These are phyloP conservation scores for Tulasnella sp. DNA, from an alignment of 768 basidiomycete genomes.

Conservation along the genomic window DNA sequence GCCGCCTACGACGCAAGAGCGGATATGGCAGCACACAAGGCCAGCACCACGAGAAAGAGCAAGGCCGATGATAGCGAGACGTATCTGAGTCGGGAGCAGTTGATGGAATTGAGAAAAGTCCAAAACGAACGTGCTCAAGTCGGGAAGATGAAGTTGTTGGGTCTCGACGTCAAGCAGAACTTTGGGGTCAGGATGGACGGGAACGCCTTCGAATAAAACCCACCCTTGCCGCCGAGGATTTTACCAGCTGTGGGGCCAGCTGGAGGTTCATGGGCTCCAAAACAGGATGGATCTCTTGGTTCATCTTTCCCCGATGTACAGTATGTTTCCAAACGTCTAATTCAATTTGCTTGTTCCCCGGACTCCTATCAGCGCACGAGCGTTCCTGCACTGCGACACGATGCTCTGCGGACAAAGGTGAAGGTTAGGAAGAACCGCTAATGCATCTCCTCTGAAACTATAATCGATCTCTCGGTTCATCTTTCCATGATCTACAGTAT, in stretches of 20 bases:
- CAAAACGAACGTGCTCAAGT: slow-evolving; percentile 80
- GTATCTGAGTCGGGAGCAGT: slow-evolving; percentile 71
- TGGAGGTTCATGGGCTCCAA: background rate
- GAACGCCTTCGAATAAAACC: slow-evolving; percentile 11
- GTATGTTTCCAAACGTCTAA: background rate
- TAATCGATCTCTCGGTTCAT: too few relatives aligned
- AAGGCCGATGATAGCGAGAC: slow-evolving; percentile 54
- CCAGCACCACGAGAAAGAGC: slow-evolving; percentile 61
- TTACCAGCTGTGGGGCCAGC: background rate
- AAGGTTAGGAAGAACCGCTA: too few relatives aligned
- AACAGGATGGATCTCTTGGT: background rate
- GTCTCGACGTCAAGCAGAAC: slow-evolving; percentile 79
- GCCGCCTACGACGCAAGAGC: slow-evolving; percentile 76
- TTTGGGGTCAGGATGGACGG: slow-evolving; percentile 83
- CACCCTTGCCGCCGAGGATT: too few relatives aligned
- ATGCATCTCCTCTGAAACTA: too few relatives aligned
- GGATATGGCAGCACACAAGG: slow-evolving; percentile 74
- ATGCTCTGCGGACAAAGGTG: background rate
- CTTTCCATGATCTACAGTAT: background rate
- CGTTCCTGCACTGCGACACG: background rate
- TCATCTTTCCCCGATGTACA: background rate
- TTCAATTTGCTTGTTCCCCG: background rate
- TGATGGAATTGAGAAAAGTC: slow-evolving; percentile 74
- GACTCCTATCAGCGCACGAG: background rate
- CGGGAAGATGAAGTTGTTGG: slow-evolving; percentile 79